Base-by-base conservation (phyloP, 257 asterid genomes). In the Leptodermis oblonga region DNA sequence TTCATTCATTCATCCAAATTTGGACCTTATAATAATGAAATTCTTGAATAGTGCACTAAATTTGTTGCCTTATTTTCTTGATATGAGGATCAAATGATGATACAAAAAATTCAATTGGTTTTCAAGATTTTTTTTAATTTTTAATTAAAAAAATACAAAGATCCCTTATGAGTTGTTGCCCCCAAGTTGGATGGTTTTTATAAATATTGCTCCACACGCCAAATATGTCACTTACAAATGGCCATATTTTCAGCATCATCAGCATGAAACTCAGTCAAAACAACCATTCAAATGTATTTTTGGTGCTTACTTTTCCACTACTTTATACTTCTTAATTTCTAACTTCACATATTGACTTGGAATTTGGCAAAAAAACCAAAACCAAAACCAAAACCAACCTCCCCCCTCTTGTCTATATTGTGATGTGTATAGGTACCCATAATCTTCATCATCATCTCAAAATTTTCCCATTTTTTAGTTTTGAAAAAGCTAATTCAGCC, bases 191-290 rank as follows among this genome's bases (percentile, higher is more conserved):
- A 52, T 26, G 25, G n/a, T n/a, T n/a, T n/a, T 30, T 52, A 22
- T 52, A 52, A 25, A 54, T 54, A 23, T n/a, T 28, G 59, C 42
- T 56, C 12, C 41, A 68, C 74, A 61, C 71, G 74, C 67, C 49
- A 75, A 25, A 28, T 54, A 22, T 25, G 71, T 49, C 72, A 42
- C 70, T n/a, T 49, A 58, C 26, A 20, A 37, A 65, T n/a, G 25
- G 54, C 20, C 23, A 33, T 58, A 18, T n/a, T n/a, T n/a, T n/a
- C n/a, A n/a, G n/a, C n/a, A n/a, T n/a, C n/a, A 34, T 56, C 30
- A 33, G 79, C 71, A 67, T 62, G 46, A 72, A n/a, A 77, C 78
- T 63, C 48, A 67, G 85, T 81, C 89, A 79, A 79, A 26, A 54
- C 2, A 51, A 51, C 58, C 58, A 52, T 23, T 54, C n/a, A n/a